These are phyloP conservation scores for Pleurotus eryngii DNA, from an alignment of 768 basidiomycete species.

Conservation along the genomic window DNA sequence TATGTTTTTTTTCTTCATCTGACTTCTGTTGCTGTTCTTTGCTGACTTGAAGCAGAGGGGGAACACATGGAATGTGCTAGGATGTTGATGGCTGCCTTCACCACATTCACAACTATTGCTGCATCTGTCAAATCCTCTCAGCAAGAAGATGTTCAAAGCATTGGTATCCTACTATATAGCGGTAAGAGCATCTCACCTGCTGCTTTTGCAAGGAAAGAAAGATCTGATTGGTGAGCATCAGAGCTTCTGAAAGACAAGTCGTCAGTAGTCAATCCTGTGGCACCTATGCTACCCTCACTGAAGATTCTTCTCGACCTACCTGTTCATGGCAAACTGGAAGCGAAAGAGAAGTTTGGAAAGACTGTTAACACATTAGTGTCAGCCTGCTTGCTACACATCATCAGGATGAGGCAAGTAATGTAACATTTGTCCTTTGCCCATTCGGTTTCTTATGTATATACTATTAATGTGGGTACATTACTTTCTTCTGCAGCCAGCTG, in stretches of 20 bases:
- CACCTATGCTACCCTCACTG: conserved; percentile 75
- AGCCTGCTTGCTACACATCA: conserved; percentile 78
- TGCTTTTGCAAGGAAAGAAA: not conserved
- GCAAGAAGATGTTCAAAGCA: conserved; percentile 59
- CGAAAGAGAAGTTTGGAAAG: conserved; percentile 50
- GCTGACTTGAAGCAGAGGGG: conserved; percentile 37
- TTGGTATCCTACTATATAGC: conserved; percentile 76
- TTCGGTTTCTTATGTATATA: not conserved
- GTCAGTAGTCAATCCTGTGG: conserved; percentile 72
- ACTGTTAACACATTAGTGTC: conserved; percentile 82
- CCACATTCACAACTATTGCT: conserved; percentile 60
- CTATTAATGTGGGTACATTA: too few relatives aligned
- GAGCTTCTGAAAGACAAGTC: conserved; percentile 88
- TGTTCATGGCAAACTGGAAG: conserved; percentile 34
- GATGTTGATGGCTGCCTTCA: conserved; percentile 63
- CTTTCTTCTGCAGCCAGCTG: too few relatives aligned
- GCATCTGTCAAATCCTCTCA: conserved; percentile 18
- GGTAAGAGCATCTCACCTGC: conserved; percentile 40
- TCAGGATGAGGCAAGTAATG: conserved; percentile 78
- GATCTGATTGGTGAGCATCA: conserved; percentile 10
- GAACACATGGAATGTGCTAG: conserved; percentile 53
- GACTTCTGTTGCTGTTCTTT: not conserved
- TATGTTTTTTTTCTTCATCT: conserved; percentile 36
- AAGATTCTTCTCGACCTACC: conserved; percentile 68
- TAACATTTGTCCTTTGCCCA: not conserved